Base-by-base conservation (phyloP, 352 stramenopile species). In the Peronospora tabacina region DNA sequence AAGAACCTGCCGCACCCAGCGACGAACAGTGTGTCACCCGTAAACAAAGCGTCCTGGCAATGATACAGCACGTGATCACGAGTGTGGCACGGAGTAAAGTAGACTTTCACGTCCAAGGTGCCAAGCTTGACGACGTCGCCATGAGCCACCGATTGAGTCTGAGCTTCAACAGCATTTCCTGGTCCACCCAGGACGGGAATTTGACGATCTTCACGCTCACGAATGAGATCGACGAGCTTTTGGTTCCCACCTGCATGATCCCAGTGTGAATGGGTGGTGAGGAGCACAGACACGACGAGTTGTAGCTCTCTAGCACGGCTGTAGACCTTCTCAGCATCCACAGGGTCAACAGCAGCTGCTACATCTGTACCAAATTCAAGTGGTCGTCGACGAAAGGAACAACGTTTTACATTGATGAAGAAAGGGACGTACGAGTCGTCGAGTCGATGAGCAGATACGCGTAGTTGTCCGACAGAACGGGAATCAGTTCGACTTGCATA, bases 11-110 rank as follows among this genome's bases (percentile, higher is more conserved):
- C 89, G 40, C 87, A 97, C 42, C 90, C 90, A 9, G 83, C 89
- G 22, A 96, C 62, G 48, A 96, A 97, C 19, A 97, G 61, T 43
- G 88, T 97, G 58, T 97, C 90, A 11, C 90, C 90, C 12, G 85
- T 95, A 66, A 97, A 97, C 2, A 97, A 56, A 4, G 80, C 68
- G 44, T 68, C 73, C 5, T 75, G 54, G 48, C 72, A 87, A 33
- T 74, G 63, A 34, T 88, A 90, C 20, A 80, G 70, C 33, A 96
- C 81, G 52, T 96, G 88, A 48, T 91, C 90, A 13, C 75, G 75
- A 16, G 90, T 97, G 67, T 98, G 93, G 44, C 90, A 97, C 60
- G 78, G 95, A 52, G 85, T 95, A 54, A 87, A 82, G 44, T 95
- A 61, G 32, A 86, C 83, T 1, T 66, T 55, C 11, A 88, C 63